phyloP scores from a whole-genome alignment of 2,329 filamentous ascomycete species.

The Colletotrichum trifolii region DNA sequence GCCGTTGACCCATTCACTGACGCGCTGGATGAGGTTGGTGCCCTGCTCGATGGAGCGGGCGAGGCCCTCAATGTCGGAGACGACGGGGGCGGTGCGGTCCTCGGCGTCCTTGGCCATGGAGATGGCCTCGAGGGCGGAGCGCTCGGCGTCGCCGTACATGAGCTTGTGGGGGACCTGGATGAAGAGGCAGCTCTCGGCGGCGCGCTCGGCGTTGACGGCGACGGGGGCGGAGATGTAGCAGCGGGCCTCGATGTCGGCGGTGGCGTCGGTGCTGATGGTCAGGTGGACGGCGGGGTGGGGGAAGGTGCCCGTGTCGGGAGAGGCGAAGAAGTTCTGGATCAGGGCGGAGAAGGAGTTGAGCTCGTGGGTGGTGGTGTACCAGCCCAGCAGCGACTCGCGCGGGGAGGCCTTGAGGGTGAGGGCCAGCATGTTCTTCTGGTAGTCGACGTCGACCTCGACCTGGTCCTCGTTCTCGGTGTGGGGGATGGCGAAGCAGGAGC shows the following conservation, averaged over 20 bases:
- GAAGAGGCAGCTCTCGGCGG: conserved; percentile 96
- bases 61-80: conserved; percentile 90
- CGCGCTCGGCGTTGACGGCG: conserved; percentile 92
- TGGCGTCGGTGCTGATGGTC: conserved; percentile 90
- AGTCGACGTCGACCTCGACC: conserved; percentile 99
- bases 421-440: conserved; percentile 99
- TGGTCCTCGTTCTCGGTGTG: conserved; percentile 99
- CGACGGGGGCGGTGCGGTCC: conserved; percentile 76
- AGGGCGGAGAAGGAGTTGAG: conserved; percentile 98
- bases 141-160: conserved; percentile 81
- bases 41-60: conserved; percentile 89
- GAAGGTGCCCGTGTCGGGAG: conserved; percentile 95
- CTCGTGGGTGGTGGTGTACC: conserved; percentile 97
- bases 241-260: conserved; percentile 87
- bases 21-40: conserved; percentile 88
- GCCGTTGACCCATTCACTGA: conserved; percentile 90
- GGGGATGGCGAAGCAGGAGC: conserved; percentile 96
- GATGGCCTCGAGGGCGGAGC: conserved; percentile 80
- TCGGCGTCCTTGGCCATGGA: conserved; percentile 84
- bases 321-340: conserved; percentile 99
- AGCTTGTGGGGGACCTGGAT: conserved; percentile 97
- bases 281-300: conserved; percentile 98
- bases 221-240: conserved; percentile 97
- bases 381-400: conserved; percentile 93
- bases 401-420: conserved; percentile 94